Evolutionary conservation across 768 basidiomycete species (phyloP).

Genomic region (Melanogaster broomeanus): DNA sequence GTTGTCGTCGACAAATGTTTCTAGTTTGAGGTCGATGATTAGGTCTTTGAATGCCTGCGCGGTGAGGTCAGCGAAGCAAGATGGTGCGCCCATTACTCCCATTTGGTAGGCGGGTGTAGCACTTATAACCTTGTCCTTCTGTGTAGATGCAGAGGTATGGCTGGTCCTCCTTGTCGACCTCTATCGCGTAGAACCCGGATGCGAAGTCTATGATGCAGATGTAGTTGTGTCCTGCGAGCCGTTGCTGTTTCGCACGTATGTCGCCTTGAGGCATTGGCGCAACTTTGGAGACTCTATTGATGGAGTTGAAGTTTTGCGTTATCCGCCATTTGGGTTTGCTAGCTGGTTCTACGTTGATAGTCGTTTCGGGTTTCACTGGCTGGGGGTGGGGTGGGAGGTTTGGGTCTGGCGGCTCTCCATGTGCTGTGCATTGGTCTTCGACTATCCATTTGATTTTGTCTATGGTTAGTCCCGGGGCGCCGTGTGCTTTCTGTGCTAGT

Average conservation of each 20-base stretch:
- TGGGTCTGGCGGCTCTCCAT: no score
- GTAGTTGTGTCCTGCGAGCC: no score
- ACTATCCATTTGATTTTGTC: constrained; percentile 11
- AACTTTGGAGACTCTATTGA: constrained; percentile 36
- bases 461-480: background rate
- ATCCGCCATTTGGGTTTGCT: background rate
- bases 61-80: constrained; percentile 33
- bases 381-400: background rate
- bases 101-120: constrained; percentile 41
- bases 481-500: constrained; percentile 14
- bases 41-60: constrained; percentile 27
- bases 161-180: no score
- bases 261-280: constrained; percentile 38
- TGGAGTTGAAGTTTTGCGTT: constrained; percentile 3
- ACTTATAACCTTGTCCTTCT: constrained; percentile 37
- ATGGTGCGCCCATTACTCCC: constrained; percentile 42
- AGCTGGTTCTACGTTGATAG: no score
- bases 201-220: constrained; percentile 39
- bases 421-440: constrained; percentile 13
- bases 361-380: background rate
- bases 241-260: constrained; percentile 42
- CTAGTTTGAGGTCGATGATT: constrained; percentile 20
- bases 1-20: constrained; percentile 43
- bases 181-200: constrained; percentile 35
- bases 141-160: constrained; percentile 37